These are phyloP conservation scores for Pholiota adiposa DNA, from an alignment of 1,284 basidiomycete species.

Conservation along the genomic window DNA sequence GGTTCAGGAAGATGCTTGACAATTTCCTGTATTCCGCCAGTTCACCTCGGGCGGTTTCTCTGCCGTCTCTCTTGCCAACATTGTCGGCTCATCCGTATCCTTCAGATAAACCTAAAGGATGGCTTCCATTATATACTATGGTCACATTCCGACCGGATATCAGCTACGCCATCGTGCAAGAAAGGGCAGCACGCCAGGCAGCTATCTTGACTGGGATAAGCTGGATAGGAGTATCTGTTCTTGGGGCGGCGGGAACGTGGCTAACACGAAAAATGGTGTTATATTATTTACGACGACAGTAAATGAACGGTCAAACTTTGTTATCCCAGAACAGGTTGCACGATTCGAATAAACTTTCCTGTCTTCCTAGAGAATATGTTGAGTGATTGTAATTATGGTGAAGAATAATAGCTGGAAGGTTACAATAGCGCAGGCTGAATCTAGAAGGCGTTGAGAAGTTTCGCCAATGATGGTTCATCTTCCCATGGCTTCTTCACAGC, in stretches of 20 bases:
- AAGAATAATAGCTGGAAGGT: conserved; percentile 27
- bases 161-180: conserved; percentile 78
- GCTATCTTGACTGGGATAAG: conserved; percentile 48
- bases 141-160: conserved; percentile 96
- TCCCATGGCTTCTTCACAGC: conserved; percentile 30
- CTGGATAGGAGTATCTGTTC: conserved; percentile 47
- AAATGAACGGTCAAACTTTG: conserved; percentile 38
- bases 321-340: conserved; percentile 36
- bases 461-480: conserved; percentile 28
- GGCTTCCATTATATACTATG: conserved; percentile 96
- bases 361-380: conserved; percentile 25
- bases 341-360: conserved; percentile 25
- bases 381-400: conserved; percentile 24
- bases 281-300: conserved; percentile 29
- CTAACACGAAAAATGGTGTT: conserved; percentile 27
- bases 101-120: conserved; percentile 63
- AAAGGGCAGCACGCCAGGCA: conserved; percentile 65
- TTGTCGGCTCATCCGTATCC: conserved; percentile 59
- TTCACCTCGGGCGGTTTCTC: conserved; percentile 47
- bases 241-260: conserved; percentile 48
- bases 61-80: conserved; percentile 43
- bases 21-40: conserved; percentile 70
- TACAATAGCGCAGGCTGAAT: conserved; percentile 27
- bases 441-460: conserved; percentile 35
- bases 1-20: conserved; percentile 84